These are phyloP conservation scores for Populus euphratica DNA, from an alignment of 345 rosid genomes.

Conservation along the genomic window DNA sequence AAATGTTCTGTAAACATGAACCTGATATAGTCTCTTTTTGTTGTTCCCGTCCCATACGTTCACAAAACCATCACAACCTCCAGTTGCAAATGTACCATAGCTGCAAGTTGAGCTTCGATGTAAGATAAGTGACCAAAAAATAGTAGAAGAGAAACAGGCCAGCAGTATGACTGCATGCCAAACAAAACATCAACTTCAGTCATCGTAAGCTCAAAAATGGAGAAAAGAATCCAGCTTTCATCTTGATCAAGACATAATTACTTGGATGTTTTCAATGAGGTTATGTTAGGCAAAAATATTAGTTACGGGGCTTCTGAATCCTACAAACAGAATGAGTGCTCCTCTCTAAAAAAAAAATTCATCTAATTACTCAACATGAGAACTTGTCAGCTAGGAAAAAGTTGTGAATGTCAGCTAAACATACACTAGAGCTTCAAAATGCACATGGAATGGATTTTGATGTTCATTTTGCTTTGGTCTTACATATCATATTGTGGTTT, in stretches of 20 bases:
- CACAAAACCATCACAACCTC: constrained; percentile 97
- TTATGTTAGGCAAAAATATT: background rate
- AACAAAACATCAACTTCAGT: background rate
- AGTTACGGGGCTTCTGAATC: background rate
- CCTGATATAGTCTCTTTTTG: constrained; percentile 98
- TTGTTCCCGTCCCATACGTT: constrained; percentile 98
- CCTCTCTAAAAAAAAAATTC: background rate
- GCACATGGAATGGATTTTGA: background rate
- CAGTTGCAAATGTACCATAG: constrained; percentile 98
- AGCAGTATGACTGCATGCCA: background rate
- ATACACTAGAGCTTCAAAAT: background rate
- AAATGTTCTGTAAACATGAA: constrained; percentile 14
- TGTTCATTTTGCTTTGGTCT: background rate
- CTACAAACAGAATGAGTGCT: background rate
- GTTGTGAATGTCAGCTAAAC: background rate
- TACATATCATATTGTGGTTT: background rate
- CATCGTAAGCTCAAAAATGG: background rate
- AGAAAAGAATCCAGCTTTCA: background rate
- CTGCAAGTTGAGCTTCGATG: constrained; percentile 38
- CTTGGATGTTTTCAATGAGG: background rate
- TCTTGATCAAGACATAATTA: background rate
- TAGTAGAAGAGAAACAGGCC: background rate
- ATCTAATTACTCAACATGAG: background rate
- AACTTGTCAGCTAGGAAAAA: background rate
- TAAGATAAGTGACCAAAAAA: background rate